Base-by-base conservation (phyloP, 768 basidiomycete genomes). In the Saitozyma podzolica region DNA sequence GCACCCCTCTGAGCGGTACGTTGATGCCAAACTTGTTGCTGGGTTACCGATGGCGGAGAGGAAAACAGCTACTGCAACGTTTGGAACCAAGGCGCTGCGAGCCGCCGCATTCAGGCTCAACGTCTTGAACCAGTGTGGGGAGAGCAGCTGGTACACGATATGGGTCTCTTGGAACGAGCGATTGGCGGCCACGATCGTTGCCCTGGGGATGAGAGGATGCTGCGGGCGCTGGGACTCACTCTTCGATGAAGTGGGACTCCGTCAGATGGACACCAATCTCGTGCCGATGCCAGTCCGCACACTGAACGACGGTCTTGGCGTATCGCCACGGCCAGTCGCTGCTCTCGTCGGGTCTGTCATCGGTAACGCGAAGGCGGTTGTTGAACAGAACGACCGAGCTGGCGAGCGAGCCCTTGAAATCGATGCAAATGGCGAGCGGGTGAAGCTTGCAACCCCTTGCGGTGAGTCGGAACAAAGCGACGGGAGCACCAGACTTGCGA, bases 191-290 rank as follows among this genome's bases (percentile, higher is more conserved):
- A 52, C 50, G 19, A 52, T 52, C 10, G 50, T 52, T 8, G 50
- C 50, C 29, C 50, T 52, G 9, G 29, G 19, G 9, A 45, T 16
- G 9, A 45, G 9, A 37, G 50, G 29, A 52, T 8, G 10, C 16
- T 10, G 9, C 10, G 29, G 17, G 29, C 10, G 10, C 50, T n/a
- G n/a, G n/a, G n/a, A 52, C 50, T 37, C 29, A 52, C 50, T 52
- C 50, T 20, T 52, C 50, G 29, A 52, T 37, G 17, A 52, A 52
- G 29, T 52, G 50, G 9, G 50, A 52, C 29, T 52, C 50, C 9
- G 50, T 52, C 9, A 52, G 50, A 20, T 52, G 50, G 10, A 52
- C 50, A n/a, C 50, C 50, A 52, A 52, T 52, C 50, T 52, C 50
- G 29, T 52, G 50, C 9, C 16, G 50, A 20, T 52, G 50, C 50